Evolutionary conservation across 495 filamentous ascomycete species (phyloP), one percentile per base, ranked within the genome.

Genomic region (Neurospora sublineolata): DNA sequence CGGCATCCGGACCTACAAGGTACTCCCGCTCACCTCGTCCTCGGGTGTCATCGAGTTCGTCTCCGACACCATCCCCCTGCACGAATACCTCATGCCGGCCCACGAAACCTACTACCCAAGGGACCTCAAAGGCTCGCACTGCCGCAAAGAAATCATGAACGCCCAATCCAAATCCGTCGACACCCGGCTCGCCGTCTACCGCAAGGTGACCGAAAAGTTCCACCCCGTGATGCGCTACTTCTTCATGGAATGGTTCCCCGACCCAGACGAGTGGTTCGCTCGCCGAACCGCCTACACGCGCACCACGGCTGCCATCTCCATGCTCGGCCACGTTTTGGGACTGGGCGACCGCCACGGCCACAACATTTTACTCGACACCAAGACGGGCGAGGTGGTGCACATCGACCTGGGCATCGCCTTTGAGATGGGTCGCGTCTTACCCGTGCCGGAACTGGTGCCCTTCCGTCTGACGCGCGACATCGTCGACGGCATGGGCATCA

Each of bases 41-140:
- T 89, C 94, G 3, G 95, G 96, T n/a, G 89, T 97, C 40, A 97
- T 99, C 76, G 96, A 99, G 77, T 99, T 98, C 77, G 95, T 99
- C 10, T 87, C 89, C 1, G 89, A 97, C 79, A 97, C 95, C 4
- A 90, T 95, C 69, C 92, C 96, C 0, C 85, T 99, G 20, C 90
- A 94, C 74, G 93, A 96, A 71, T 97, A 90, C 77, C 84, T 98
- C 71, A 89, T 95, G 84, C 94, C 95, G 5, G 94, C 94, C 10
- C 95, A 98, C 80, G 87, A 92, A 76, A 84, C 81, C 74, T 97
- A 97, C 79, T 89, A 91, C 78, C 96, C 94, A 3, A 92, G 89
- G 71, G 93, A 97, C 78, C 86, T 90, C 80, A 95, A 92, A 79
- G 86, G 87, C 2, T 87, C 83, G 36, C 80, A 84, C 14, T 97